phyloP scores from a whole-genome alignment of 805 yeast genomes.

The Starmerella vaccinii region DNA sequence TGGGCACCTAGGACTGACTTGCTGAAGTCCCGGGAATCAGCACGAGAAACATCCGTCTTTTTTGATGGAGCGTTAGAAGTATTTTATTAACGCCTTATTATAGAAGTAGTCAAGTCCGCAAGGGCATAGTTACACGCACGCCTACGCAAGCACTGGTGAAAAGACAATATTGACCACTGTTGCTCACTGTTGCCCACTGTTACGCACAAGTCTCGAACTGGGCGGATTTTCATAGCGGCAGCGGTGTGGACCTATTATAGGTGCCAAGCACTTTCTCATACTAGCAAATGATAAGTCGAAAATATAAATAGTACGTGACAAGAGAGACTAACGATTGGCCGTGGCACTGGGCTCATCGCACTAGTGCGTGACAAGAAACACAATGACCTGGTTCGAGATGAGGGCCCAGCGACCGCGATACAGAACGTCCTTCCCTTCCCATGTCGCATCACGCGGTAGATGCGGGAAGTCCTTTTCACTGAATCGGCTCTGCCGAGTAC shows the following conservation, averaged over 20 bases:
- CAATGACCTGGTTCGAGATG: conserved; percentile 12
- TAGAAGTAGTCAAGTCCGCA: too few relatives aligned
- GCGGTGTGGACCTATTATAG: too few relatives aligned
- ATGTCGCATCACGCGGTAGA: conserved; percentile 12
- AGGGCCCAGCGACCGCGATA: conserved; percentile 22
- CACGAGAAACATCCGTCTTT: conserved; percentile 25
- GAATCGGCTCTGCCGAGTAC: conserved; percentile 15
- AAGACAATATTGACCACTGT: too few relatives aligned
- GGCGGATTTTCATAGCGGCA: too few relatives aligned
- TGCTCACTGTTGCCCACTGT: too few relatives aligned
- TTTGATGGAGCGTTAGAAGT: too few relatives aligned
- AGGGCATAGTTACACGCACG: too few relatives aligned
- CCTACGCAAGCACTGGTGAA: too few relatives aligned
- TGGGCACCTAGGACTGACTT: conserved; percentile 32
- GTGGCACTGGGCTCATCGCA: background rate
- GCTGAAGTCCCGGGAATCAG: conserved; percentile 32
- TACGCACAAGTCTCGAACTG: too few relatives aligned
- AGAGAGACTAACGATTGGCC: too few relatives aligned
- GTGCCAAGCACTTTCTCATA: too few relatives aligned
- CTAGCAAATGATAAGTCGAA: conserved; percentile 7
- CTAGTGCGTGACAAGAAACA: background rate
- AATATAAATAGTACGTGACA: conserved; percentile 17
- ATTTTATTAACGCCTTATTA: too few relatives aligned
- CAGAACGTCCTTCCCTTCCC: conserved; percentile 22
- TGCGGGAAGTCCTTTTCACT: conserved; percentile 23